phyloP scores from a whole-genome alignment of 2,329 filamentous ascomycete genomes.

The Sporothrix sp. region DNA sequence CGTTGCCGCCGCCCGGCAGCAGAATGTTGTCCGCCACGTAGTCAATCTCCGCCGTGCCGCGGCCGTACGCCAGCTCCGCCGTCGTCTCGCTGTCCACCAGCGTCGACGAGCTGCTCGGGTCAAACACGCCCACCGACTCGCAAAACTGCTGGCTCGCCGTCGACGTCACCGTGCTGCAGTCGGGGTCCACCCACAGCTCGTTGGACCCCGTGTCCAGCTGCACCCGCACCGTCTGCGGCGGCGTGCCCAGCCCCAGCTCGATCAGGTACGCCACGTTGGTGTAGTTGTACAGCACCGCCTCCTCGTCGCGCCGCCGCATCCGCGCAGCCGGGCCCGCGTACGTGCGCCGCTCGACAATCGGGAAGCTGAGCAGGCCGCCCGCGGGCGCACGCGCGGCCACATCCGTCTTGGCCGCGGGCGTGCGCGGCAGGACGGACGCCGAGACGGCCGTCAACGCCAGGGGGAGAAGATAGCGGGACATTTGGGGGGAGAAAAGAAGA shows the following conservation, averaged over 20 bases:
- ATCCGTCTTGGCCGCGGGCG: not conserved
- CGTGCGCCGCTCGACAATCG: slow-evolving; percentile 9
- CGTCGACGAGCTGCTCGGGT: slow-evolving; percentile 28
- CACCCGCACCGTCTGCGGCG: slow-evolving; percentile 37
- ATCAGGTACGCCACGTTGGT: slow-evolving; percentile 17
- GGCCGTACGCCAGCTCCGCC: slow-evolving; percentile 35
- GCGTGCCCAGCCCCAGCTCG: slow-evolving; percentile 36
- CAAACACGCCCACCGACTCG: slow-evolving; percentile 31
- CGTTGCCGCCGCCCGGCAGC: slow-evolving; percentile 19
- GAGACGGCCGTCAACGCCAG: slow-evolving; percentile 13
- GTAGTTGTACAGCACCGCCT: slow-evolving; percentile 13
- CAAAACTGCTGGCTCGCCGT: slow-evolving; percentile 29
- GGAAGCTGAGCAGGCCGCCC: slow-evolving; percentile 9
- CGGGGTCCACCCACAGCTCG: slow-evolving; percentile 50
- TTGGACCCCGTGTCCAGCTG: slow-evolving; percentile 46
- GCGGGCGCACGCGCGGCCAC: not conserved
- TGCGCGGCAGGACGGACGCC: slow-evolving; percentile 6
- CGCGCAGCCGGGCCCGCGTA: not conserved
- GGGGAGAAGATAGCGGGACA: slow-evolving; percentile 7
- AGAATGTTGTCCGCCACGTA: slow-evolving; percentile 34
- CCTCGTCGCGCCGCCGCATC: slow-evolving; percentile 7
- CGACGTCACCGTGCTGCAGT: slow-evolving; percentile 36
- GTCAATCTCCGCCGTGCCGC: slow-evolving; percentile 31
- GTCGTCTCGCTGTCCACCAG: slow-evolving; percentile 20
- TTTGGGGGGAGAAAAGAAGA: not conserved